Base-by-base conservation (phyloP, 768 basidiomycete genomes). In the Psilocybe subaeruginosa region DNA sequence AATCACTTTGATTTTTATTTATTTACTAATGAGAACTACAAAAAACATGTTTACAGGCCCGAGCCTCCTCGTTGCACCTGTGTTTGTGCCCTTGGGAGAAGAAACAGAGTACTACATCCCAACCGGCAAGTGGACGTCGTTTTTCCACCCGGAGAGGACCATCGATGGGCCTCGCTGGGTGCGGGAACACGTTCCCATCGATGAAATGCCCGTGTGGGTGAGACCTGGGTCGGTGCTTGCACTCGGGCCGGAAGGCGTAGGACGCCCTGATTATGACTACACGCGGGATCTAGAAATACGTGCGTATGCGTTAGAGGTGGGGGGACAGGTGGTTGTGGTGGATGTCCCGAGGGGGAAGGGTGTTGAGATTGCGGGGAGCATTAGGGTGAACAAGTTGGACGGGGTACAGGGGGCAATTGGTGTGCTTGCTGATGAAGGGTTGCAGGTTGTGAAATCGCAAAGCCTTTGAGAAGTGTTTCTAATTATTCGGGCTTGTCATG, bases 171-270 rank as follows among this genome's bases (percentile, higher is more conserved):
- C 88, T 0, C 64, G 66, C 16, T 91, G 88, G 88, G 74, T 90
- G 61, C 81, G 80, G 54, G 85, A 87, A 64, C 74, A 81, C 58
- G 85, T 89, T n/a, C 81, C 86, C 27, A 72, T 89, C 41, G 82
- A 87, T 66, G 80, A 83, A 58, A 80, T 91, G 41, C 89, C 88
- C 14, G 83, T 91, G 30, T 91, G 84, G 83, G 83, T 90, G 39
- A 79, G 85, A 39, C 81, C 82, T 29, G 83, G 81, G 39, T 82
- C 80, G 14, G 79, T 90, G 17, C 71, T 91, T 17, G 74, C 80
- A 55, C 77, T 90, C n/a, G 87, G 88, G 4, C 83, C 87, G 16
- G 67, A 75, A 33, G 76, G 78, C 29, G 73, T 78, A 19, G 78
- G 77, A 27, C 77, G 80, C 1, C 88, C 89, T 4, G 89, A 90